Evolutionary conservation across 1,284 basidiomycete genomes (phyloP).

Genomic region (Moniliella sp.): DNA sequence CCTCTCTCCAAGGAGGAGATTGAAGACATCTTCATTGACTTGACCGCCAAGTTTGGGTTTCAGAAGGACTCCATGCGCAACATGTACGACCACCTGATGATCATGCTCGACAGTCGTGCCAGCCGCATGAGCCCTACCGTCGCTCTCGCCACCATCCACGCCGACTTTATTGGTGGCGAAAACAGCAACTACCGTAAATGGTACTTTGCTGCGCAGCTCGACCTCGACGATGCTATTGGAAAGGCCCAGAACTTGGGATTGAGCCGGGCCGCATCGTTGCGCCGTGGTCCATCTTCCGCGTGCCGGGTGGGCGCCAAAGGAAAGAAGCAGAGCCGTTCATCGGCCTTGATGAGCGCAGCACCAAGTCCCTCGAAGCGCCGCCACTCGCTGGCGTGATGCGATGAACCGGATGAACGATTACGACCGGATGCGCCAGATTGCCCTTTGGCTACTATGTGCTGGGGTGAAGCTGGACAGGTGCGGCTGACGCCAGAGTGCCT

Average conservation of each 20-base stretch:
- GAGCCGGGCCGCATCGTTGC: slow-evolving; percentile 60
- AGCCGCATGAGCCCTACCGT: slow-evolving; percentile 81
- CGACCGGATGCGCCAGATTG: slow-evolving; percentile 84
- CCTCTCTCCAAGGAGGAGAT: slow-evolving; percentile 96
- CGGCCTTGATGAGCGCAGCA: slow-evolving; percentile 45
- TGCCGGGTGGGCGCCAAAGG: no score
- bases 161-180: slow-evolving; percentile 92
- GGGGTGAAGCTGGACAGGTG: slow-evolving; percentile 95
- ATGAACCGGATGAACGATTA: slow-evolving; percentile 99
- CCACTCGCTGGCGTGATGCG: slow-evolving; percentile 80
- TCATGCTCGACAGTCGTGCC: slow-evolving; percentile 53
- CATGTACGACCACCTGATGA: slow-evolving; percentile 91
- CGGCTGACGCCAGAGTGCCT: slow-evolving; percentile 88
- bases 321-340: no score
- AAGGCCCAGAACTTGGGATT: slow-evolving; percentile 74
- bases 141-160: slow-evolving; percentile 74
- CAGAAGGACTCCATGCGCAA: slow-evolving; percentile 54
- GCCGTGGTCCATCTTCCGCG: slow-evolving; percentile 39
- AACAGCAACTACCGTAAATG: slow-evolving; percentile 41
- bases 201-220: slow-evolving; percentile 99
- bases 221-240: slow-evolving; percentile 91
- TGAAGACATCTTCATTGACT: slow-evolving; percentile 89
- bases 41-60: slow-evolving; percentile 97
- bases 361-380: slow-evolving; percentile 63
- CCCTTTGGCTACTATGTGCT: slow-evolving; percentile 81